phyloP scores from a whole-genome alignment of 768 basidiomycete species.

The Myochromella boudieri region DNA sequence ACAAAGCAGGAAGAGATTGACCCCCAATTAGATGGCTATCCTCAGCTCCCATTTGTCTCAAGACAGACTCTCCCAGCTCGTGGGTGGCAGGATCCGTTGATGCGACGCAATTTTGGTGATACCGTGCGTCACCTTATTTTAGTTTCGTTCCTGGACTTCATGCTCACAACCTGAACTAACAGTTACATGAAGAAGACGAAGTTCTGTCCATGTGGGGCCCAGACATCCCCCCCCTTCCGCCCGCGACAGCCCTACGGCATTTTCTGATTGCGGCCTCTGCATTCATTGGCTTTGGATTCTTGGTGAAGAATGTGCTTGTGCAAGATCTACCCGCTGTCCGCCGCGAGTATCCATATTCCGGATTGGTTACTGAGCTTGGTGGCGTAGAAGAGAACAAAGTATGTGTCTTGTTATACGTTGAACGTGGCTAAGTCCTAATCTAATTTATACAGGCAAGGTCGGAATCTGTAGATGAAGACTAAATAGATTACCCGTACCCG shows the following conservation, averaged over 20 bases:
- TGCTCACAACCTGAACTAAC: conserved; percentile 9
- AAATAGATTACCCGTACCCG: too few species aligned
- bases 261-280: conserved; percentile 60
- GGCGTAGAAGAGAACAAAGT: conserved; percentile 81
- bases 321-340: conserved; percentile 67
- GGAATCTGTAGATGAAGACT: conserved; percentile 21
- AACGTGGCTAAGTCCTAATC: conserved; percentile 2
- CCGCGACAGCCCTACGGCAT: conserved; percentile 60
- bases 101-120: conserved; percentile 82
- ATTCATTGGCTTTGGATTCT: conserved; percentile 64
- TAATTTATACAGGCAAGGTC: conserved; percentile 23
- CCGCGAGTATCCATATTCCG: conserved; percentile 76
- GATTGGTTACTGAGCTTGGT: conserved; percentile 75
- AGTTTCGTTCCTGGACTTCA: conserved; percentile 9
- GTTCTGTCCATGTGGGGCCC: conserved; percentile 87
- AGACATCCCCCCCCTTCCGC: conserved; percentile 63
- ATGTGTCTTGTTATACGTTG: conserved; percentile 16
- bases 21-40: conserved; percentile 73
- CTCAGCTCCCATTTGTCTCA: conserved; percentile 66
- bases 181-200: conserved; percentile 84
- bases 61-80: conserved; percentile 60
- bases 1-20: conserved; percentile 43
- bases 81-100: conserved; percentile 76
- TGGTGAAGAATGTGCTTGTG: conserved; percentile 52
- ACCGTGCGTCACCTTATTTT: conserved; percentile 40